Evolutionary conservation across 2,329 filamentous ascomycete species (phyloP).

Genomic region (Chaetomiaceae sp.): DNA sequence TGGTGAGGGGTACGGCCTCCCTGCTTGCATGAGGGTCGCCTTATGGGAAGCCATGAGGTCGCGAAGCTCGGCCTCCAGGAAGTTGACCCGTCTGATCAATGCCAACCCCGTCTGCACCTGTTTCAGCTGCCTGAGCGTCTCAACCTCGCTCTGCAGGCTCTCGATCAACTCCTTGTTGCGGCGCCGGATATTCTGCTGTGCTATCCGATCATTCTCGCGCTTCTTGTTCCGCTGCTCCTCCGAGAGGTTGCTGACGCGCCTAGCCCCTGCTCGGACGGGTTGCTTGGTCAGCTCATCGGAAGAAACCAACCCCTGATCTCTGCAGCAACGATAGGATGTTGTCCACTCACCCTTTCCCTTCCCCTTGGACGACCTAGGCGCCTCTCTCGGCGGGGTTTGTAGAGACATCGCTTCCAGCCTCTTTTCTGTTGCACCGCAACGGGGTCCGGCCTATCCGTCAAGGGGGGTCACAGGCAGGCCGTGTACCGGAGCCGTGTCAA

Average conservation of each 20-base stretch:
- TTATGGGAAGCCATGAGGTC: constrained; percentile 34
- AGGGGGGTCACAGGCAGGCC: too few species aligned
- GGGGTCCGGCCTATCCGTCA: too few species aligned
- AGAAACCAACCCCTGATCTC: neutral
- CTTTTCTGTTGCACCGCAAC: neutral
- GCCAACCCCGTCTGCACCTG: constrained; percentile 47
- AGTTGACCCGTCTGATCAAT: constrained; percentile 45
- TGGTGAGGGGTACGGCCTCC: constrained; percentile 37
- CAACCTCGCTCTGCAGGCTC: constrained; percentile 65
- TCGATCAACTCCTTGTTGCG: constrained; percentile 85
- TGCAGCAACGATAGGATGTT: neutral
- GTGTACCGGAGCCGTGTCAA: too few species aligned
- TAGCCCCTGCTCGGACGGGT: constrained; percentile 41
- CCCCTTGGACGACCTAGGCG: constrained; percentile 36
- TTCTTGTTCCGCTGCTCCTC: constrained; percentile 73
- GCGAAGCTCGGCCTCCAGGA: constrained; percentile 47
- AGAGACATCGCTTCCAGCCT: constrained; percentile 27
- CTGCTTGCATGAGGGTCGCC: constrained; percentile 36
- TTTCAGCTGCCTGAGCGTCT: constrained; percentile 56
- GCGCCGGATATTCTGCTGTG: constrained; percentile 79
- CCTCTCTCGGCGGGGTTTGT: constrained; percentile 23
- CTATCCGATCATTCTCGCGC: constrained; percentile 84
- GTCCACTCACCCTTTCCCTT: constrained; percentile 34
- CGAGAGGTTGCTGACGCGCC: constrained; percentile 29
- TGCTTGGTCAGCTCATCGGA: neutral